A percentile compares a stretch with the other conserved stretches of the same genome.
Evolutionary conservation across 164 flowering plant genomes (phyloP).

Genomic region (Nymphaea colorata): DNA sequence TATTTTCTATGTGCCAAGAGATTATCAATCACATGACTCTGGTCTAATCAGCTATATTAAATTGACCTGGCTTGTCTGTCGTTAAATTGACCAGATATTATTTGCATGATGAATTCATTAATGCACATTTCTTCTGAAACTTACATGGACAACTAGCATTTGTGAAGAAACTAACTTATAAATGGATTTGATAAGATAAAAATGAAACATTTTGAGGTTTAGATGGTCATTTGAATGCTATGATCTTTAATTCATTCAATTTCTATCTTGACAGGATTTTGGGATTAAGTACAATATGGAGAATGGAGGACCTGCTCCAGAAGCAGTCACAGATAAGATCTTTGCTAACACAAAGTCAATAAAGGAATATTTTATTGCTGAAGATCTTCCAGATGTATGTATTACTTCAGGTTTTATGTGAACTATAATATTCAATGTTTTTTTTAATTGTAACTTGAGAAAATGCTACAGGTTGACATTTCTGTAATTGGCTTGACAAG

Average conservation of each 20-base stretch:
- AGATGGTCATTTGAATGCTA: neutral
- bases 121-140: no score
- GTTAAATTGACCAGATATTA: no score
- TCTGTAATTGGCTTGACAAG: constrained; percentile 43
- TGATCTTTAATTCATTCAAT: neutral
- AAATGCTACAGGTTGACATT: constrained; percentile 62
- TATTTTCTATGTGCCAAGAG: no score
- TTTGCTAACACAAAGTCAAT: constrained; percentile 79
- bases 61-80: no score
- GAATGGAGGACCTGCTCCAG: constrained; percentile 99
- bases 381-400: constrained; percentile 68
- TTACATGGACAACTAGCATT: no score
- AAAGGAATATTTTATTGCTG: constrained; percentile 73
- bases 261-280: constrained; percentile 53
- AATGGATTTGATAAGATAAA: no score
- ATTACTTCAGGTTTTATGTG: neutral
- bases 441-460: neutral
- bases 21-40: no score
- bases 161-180: no score
- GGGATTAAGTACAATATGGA: constrained; percentile 99
- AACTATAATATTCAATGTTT: neutral
- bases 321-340: constrained; percentile 82
- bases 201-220: neutral
- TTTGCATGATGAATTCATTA: no score
- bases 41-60: no score